A percentile compares a stretch with the other conserved stretches of the same genome.
These are phyloP conservation scores for Penicillium maclennaniae DNA, from an alignment of 495 filamentous ascomycete genomes.

Conservation along the genomic window DNA sequence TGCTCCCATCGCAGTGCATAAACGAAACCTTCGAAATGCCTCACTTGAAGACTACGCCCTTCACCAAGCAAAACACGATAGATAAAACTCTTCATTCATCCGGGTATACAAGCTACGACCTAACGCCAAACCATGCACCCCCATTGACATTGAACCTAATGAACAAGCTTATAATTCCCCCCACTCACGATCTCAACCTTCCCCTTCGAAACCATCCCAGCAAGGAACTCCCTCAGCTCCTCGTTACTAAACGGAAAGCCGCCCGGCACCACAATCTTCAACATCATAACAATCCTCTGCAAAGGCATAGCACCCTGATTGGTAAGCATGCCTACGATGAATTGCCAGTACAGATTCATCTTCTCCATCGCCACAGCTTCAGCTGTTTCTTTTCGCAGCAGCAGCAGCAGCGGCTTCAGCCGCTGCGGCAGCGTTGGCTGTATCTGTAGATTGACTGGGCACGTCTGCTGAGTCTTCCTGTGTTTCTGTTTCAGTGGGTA, in stretches of 20 bases:
- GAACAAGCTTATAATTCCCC: constrained; percentile 62
- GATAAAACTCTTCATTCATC: neutral
- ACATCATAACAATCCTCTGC: constrained; percentile 83
- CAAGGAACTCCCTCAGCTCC: constrained; percentile 72
- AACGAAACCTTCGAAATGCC: too few species aligned
- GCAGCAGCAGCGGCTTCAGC: constrained; percentile 50
- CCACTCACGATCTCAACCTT: constrained; percentile 66
- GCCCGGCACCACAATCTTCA: constrained; percentile 82
- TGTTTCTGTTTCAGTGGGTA: constrained; percentile 45
- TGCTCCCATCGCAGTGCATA: too few species aligned
- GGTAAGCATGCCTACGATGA: constrained; percentile 91
- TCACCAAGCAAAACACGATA: neutral
- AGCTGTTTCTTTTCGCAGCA: constrained; percentile 41
- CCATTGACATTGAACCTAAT: constrained; percentile 13
- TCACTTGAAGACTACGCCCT: too few species aligned
- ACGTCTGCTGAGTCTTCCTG: constrained; percentile 2
- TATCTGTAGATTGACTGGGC: constrained; percentile 21
- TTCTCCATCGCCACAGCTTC: constrained; percentile 64
- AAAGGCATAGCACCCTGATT: constrained; percentile 80
- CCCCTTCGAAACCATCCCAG: constrained; percentile 64
- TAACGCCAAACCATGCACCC: neutral
- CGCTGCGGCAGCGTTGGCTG: constrained; percentile 39
- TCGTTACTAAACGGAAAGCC: constrained; percentile 81
- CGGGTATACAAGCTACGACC: constrained; percentile 1
- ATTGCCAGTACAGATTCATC: constrained; percentile 80